Evolutionary conservation across 2,329 filamentous ascomycete genomes (phyloP).

Genomic region (Thelonectria olida): DNA sequence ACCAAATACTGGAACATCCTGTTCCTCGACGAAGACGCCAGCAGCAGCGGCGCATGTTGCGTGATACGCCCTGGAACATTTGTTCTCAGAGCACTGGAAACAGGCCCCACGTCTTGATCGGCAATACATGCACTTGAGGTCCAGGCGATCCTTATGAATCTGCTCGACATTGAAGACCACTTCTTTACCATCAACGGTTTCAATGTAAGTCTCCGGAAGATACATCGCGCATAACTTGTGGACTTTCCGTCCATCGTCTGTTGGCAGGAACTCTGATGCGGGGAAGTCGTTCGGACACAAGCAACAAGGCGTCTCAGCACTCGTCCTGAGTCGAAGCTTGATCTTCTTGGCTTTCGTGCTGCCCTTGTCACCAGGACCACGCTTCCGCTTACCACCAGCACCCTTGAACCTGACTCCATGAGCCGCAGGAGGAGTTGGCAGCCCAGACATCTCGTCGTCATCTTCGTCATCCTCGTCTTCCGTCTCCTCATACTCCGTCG

Average conservation of each 20-base stretch:
- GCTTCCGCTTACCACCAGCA: conserved; percentile 70
- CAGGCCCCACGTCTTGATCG: conserved; percentile 94
- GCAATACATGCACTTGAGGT: conserved; percentile 94
- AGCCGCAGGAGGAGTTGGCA: conserved; percentile 82
- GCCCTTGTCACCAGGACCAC: conserved; percentile 46
- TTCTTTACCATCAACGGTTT: conserved; percentile 75
- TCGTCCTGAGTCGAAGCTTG: conserved; percentile 77
- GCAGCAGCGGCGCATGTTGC: conserved; percentile 93
- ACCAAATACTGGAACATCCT: conserved; percentile 84
- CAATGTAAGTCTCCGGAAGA: conserved; percentile 90
- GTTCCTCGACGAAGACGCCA: conserved; percentile 90
- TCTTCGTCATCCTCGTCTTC: conserved; percentile 75
- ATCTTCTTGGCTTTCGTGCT: conserved; percentile 79
- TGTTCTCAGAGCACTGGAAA: conserved; percentile 95
- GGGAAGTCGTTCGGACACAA: conserved; percentile 92
- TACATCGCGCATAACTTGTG: conserved; percentile 91
- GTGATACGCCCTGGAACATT: conserved; percentile 93
- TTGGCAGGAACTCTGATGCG: conserved; percentile 82
- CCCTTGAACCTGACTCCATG: conserved; percentile 74
- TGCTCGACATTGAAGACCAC: conserved; percentile 80
- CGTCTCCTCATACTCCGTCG: conserved; percentile 83
- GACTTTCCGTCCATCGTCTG: conserved; percentile 86
- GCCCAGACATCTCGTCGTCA: conserved; percentile 70
- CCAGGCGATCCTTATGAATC: conserved; percentile 86
- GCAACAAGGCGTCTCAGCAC: conserved; percentile 82